Percentiles rank a stretch among this genome's conserved stretches.
Conservation (phyloP, 345 rosid genomes). For the Bruguiera gymnorhiza region DNA sequence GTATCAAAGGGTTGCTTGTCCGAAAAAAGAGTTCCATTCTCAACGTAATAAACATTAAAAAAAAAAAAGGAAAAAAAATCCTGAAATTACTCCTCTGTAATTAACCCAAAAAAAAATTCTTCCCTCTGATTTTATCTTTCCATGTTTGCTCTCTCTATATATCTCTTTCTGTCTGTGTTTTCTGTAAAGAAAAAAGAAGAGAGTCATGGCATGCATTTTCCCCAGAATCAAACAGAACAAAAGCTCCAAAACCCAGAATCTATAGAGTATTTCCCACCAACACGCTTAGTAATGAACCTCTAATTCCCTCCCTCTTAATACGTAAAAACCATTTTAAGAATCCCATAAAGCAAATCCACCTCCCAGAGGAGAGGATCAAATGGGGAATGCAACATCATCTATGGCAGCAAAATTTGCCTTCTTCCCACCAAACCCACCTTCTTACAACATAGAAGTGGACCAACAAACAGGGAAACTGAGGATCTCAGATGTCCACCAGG, state of each 20-base stretch:
- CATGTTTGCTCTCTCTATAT: constrained; percentile 12
- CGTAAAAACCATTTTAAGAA: not conserved
- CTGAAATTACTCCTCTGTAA: constrained; percentile 18
- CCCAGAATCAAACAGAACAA: constrained; percentile 26
- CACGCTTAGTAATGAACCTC: constrained; percentile 4
- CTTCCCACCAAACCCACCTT: constrained; percentile 90
- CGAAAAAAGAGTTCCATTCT: no score
- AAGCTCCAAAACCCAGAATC: constrained; percentile 18
- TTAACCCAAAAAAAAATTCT: constrained; percentile 23
- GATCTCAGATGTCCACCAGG: constrained; percentile 43
- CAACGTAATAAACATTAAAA: not conserved
- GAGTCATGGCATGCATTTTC: constrained; percentile 14
- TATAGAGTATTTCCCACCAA: constrained; percentile 1
- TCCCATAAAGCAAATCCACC: not conserved
- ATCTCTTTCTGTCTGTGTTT: not conserved
- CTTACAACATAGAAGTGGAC: constrained; percentile 53
- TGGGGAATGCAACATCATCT: constrained; percentile 84
- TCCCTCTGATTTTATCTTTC: constrained; percentile 18
- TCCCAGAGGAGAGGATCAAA: not conserved
- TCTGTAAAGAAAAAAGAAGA: no score
- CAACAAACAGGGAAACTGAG: constrained; percentile 55
- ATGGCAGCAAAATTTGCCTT: constrained; percentile 91
- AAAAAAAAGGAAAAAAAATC: no score
- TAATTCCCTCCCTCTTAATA: not conserved
- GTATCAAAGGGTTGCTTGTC: not conserved